Base-by-base conservation (phyloP, 768 basidiomycete genomes). In the Gautieria morchelliformis region DNA sequence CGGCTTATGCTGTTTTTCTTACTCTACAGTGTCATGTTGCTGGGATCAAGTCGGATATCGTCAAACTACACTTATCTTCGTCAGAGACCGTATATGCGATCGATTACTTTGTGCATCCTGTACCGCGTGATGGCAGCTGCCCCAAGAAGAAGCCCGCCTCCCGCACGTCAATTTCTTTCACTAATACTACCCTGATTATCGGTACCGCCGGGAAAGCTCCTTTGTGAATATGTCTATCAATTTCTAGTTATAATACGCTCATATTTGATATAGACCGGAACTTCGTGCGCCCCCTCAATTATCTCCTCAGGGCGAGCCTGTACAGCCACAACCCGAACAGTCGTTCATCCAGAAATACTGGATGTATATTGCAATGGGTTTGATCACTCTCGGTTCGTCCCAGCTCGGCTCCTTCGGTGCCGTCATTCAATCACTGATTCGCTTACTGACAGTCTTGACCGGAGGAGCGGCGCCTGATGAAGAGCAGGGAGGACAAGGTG, bases 281-380 rank as follows among this genome's bases (percentile, higher is more conserved):
- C 75, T 91, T 40, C 82, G 80, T 53, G 70, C 75, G 1, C 87
- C 88, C 9, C 86, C 85, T 9, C 82, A 80, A 5, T 67, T 90
- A 22, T 82, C 81, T 9, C 71, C 79, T 15, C 75, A 85, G 64
- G 89, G 89, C 47, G 78, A 82, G 64, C 78, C 81, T 19, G 72
- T 87, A 22, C 67, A 75, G 58, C 79, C 83, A 0, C 67, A 73
- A 35, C 77, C 78, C 0, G 89, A 94, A 65, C 87, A 92, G 69
- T 73, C 82, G 11, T 90, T 93, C 69, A 57, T 93, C 42, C 87
- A 90, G 65, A 93, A 93, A 67, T 94, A 94, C 69, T 94, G 93
- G 93, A 74, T 93, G 69, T 93, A 92, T 63, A 78, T 90, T 39
- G 71, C 77, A 42, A 75, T 82, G 3, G 68, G 80, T 45, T 68